Base-by-base conservation (phyloP, 2,329 filamentous ascomycete genomes). In the Fusarium scirpi region DNA sequence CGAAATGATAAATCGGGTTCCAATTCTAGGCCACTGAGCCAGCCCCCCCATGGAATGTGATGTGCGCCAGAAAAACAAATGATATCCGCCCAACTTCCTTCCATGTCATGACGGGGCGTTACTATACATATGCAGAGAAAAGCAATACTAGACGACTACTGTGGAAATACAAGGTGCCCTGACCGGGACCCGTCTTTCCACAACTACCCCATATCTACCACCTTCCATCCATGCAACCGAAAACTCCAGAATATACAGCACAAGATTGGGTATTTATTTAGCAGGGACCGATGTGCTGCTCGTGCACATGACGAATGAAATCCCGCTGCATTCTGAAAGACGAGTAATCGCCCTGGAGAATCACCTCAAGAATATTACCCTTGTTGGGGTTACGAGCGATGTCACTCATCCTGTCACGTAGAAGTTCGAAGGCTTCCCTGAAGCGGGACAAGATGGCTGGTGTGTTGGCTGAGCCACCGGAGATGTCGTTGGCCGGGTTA, bases 401-500 rank as follows among this genome's bases (percentile, higher is more conserved):
- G 7, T 86, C 78, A 13, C 74, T 77, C 85, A 95, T 90, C 32
- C 87, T 86, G 6, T 86, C 78, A 48, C 85, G 82, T 18, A 97
- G 80, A 4, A 78, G 78, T 12, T 83, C 75, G 75, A 90, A 87
- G 0, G 92, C 92, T 4, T 89, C 81, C 2, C 86, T 82, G 78
- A 99, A 98, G 15, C 86, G 84, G n/a, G 84, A 78, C 70, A 93
- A 83, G 51, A 98, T 92, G 11, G 87, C 83, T 1, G 80, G 71
- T 10, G 92, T 92, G 70, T 93, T 92, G 47, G 84, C 86, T 0
- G 94, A 96, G 12, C 94, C 94, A 12, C 94, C 94, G 0, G 96
- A 91, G 27, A 99, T 96, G 76, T 99, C 96, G 78, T 98, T 98
- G 27, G 86, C 82, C 0, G 88, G 79, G 62, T 93, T 92, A 79